Evolutionary conservation across 1,284 basidiomycete genomes (phyloP), one percentile per base, ranked within the genome.

Genomic region (Malassezia obtusa): DNA sequence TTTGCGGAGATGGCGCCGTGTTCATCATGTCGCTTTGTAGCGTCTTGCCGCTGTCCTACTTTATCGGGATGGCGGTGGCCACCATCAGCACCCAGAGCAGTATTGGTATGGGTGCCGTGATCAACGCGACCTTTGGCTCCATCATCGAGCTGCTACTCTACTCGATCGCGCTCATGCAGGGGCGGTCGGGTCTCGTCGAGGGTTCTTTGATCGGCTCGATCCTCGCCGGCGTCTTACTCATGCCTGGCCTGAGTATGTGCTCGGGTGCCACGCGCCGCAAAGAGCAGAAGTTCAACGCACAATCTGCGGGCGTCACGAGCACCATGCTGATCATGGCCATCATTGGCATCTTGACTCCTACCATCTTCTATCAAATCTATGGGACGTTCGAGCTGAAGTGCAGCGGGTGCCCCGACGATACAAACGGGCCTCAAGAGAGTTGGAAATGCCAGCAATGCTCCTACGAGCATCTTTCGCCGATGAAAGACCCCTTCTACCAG

Each of bases 291-390:
- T 99, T 98, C 79, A 99, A 99, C 71, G 92, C 94, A 11, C 91
- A 89, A 77, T 89, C 86, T 65, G 94, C 94, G 3, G 89, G 94
- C 43, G 94, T 99, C 11, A 99, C 94, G 0, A 94, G 89, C 69
- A 95, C 95, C 76, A 94, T 99, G 89, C 77, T 99, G 66, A 98
- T 99, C 77, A 98, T 98, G 92, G 94, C 94, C 6, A 91, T 98
- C 74, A 95, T 99, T 57, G 94, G 94, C 14, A 89, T 89, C 2
- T 78, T 98, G 50, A 85, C 90, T 0, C 94, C 94, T 3, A 98
- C 94, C 0, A 75, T 99, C 65, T 99, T 99, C 75, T 99, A 99
- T 76, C 91, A 98, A 76, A 92, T 87, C 15, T 99, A 95, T 75
- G 94, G 94, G 40, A 91, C 89, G 84, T 96, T 98, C 77, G 84